These are phyloP conservation scores for Vanderwaltozyma verrucispora DNA, from an alignment of 805 yeast genomes.

Conservation along the genomic window DNA sequence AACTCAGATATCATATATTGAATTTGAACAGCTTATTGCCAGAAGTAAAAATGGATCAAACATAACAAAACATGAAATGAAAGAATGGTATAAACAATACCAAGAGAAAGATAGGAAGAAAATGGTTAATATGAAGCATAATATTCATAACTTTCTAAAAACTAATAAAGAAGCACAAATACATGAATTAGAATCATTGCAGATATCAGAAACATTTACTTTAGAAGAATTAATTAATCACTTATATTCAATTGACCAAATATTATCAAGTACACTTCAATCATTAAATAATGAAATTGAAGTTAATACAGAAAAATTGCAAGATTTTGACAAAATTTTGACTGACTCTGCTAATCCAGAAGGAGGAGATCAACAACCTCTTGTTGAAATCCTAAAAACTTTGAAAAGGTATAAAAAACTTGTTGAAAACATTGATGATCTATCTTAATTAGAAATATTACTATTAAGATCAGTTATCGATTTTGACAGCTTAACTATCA, in stretches of 20 bases:
- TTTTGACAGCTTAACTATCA: no score
- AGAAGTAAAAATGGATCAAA: background rate
- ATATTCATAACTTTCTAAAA: background rate
- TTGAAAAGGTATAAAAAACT: background rate
- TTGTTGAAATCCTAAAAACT: background rate
- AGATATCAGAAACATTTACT: constrained; percentile 9
- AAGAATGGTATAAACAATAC: constrained; percentile 1
- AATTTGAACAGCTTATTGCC: constrained; percentile 1
- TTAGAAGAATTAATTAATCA: constrained; percentile 14
- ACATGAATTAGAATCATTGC: constrained; percentile 6
- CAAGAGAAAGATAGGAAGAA: background rate
- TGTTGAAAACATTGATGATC: background rate
- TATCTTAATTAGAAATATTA: no score
- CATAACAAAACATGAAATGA: background rate
- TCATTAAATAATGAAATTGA: background rate
- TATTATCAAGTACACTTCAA: background rate
- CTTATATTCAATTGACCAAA: constrained; percentile 10
- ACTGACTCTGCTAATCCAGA: background rate
- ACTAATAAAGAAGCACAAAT: constrained; percentile 6
- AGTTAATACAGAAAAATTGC: background rate
- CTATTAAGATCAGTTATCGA: no score
- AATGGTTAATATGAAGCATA: background rate
- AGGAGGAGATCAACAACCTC: background rate
- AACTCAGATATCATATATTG: background rate
- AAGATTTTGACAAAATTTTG: background rate